Conservation (phyloP, 257 asterid species). For the Thymus quinquecostatus region DNA sequence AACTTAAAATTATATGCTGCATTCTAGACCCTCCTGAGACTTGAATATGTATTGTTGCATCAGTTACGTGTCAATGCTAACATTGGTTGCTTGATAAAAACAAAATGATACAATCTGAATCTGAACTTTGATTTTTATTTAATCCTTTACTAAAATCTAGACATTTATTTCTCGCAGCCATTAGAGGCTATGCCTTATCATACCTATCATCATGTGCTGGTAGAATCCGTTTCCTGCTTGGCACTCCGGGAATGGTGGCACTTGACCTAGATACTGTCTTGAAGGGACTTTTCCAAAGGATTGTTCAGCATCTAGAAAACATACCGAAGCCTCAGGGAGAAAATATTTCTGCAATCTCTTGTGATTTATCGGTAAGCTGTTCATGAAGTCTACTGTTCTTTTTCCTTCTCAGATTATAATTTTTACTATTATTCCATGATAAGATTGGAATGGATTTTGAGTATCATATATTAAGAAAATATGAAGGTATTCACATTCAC, state of each 20-base stretch:
- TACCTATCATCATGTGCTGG: constrained; percentile 96
- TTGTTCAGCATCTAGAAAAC: constrained; percentile 91
- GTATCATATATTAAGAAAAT: constrained; percentile 8
- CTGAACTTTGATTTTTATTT: constrained; percentile 24
- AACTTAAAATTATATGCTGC: constrained; percentile 1
- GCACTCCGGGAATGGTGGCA: constrained; percentile 99
- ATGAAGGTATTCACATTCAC: not conserved
- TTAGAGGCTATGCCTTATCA: constrained; percentile 96
- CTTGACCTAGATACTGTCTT: constrained; percentile 89
- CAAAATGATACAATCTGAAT: constrained; percentile 22
- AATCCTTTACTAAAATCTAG: constrained; percentile 22
- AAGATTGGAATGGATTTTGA: constrained; percentile 25
- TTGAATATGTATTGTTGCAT: constrained; percentile 6
- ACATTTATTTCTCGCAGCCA: constrained; percentile 61
- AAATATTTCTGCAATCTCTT: constrained; percentile 79
- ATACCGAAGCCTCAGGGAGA: constrained; percentile 96
- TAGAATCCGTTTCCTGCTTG: constrained; percentile 94
- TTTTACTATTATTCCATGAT: constrained; percentile 5
- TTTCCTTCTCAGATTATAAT: constrained; percentile 29
- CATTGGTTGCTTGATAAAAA: constrained; percentile 11
- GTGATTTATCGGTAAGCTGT: constrained; percentile 91
- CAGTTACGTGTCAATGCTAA: constrained; percentile 6
- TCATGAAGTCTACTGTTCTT: constrained; percentile 24
- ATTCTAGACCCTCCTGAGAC: constrained; percentile 11
- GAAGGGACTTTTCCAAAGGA: constrained; percentile 88